Evolutionary conservation across 192 early-diverging fungal genomes (phyloP).

Genomic region (Podochytrium sp.): DNA sequence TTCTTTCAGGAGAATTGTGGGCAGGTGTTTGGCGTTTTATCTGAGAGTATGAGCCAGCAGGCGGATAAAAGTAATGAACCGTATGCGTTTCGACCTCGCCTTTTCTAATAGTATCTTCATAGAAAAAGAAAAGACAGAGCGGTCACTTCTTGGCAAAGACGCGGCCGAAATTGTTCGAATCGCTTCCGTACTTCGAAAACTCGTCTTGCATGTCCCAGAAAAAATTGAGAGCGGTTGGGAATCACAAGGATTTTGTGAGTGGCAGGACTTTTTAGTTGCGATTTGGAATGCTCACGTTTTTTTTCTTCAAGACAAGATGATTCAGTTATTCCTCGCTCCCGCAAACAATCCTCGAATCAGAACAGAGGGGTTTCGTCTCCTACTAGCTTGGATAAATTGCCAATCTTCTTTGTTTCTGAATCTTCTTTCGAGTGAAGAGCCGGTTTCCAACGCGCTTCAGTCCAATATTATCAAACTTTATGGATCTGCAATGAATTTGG

Average conservation of each 20-base stretch:
- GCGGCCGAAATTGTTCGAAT: slow-evolving; percentile 65
- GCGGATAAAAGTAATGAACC: slow-evolving; percentile 67
- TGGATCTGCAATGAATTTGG: slow-evolving; percentile 59
- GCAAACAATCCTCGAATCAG: slow-evolving; percentile 73
- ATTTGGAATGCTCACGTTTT: no score
- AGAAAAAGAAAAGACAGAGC: slow-evolving; percentile 58
- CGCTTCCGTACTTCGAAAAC: slow-evolving; percentile 64
- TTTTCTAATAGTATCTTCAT: slow-evolving; percentile 18
- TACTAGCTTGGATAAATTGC: slow-evolving; percentile 75
- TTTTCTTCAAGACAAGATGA: slow-evolving; percentile 63
- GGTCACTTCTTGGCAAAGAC: slow-evolving; percentile 67
- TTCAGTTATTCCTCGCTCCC: slow-evolving; percentile 65
- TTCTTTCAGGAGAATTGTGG: slow-evolving; percentile 80
- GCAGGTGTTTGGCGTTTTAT: slow-evolving; percentile 69
- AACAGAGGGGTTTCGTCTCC: slow-evolving; percentile 70
- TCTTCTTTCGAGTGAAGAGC: slow-evolving; percentile 39
- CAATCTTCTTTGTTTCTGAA: slow-evolving; percentile 64
- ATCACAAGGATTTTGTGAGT: slow-evolving; percentile 35
- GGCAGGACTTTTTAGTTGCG: background rate
- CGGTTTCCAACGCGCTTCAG: background rate
- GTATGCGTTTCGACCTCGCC: background rate
- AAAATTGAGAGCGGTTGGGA: slow-evolving; percentile 80
- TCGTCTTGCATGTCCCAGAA: slow-evolving; percentile 70
- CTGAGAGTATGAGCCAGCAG: slow-evolving; percentile 69
- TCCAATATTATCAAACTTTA: slow-evolving; percentile 46